phyloP scores from a whole-genome alignment of 2,329 filamentous ascomycete species.

The Microsporum canis region DNA sequence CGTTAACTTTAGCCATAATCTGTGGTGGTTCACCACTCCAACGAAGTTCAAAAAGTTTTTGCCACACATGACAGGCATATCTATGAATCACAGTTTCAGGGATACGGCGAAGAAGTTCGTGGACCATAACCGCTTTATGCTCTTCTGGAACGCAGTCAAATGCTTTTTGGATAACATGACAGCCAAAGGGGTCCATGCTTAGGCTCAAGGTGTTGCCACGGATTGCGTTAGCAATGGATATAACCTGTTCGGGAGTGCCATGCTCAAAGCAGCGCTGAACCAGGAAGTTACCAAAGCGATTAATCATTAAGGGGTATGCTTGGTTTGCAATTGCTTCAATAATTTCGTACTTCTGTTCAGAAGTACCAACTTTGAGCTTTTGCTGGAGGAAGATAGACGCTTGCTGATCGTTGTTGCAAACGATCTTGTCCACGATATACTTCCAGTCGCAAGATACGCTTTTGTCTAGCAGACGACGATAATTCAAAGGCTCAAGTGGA shows the following conservation, averaged over 20 bases:
- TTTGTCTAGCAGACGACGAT: slow-evolving; percentile 84
- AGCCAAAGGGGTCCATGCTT: slow-evolving; percentile 98
- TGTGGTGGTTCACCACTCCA: slow-evolving; percentile 92
- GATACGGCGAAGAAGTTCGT: slow-evolving; percentile 86
- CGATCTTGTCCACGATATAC: slow-evolving; percentile 98
- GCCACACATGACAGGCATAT: slow-evolving; percentile 98
- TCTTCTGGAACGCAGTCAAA: slow-evolving; percentile 96
- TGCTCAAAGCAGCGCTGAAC: slow-evolving; percentile 99
- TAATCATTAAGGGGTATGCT: slow-evolving; percentile 93
- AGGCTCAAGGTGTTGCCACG: slow-evolving; percentile 85
- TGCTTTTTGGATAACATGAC: slow-evolving; percentile 95
- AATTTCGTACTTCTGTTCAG: slow-evolving; percentile 93
- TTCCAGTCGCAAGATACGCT: slow-evolving; percentile 98
- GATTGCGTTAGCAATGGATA: slow-evolving; percentile 88
- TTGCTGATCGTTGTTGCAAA: slow-evolving; percentile 98
- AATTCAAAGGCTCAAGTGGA: slow-evolving; percentile 86
- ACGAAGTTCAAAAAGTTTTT: slow-evolving; percentile 95
- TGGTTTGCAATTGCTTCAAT: slow-evolving; percentile 92
- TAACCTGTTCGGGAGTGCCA: slow-evolving; percentile 84
- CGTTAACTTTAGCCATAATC: slow-evolving; percentile 98
- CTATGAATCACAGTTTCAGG: slow-evolving; percentile 97
- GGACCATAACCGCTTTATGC: slow-evolving; percentile 98
- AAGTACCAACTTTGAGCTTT: slow-evolving; percentile 92
- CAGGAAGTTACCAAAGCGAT: slow-evolving; percentile 96
- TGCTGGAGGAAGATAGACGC: slow-evolving; percentile 98